A percentile compares a stretch with the other conserved stretches of the same genome.
phyloP scores from a whole-genome alignment of 768 basidiomycete species.

The Mycena indigotica region DNA sequence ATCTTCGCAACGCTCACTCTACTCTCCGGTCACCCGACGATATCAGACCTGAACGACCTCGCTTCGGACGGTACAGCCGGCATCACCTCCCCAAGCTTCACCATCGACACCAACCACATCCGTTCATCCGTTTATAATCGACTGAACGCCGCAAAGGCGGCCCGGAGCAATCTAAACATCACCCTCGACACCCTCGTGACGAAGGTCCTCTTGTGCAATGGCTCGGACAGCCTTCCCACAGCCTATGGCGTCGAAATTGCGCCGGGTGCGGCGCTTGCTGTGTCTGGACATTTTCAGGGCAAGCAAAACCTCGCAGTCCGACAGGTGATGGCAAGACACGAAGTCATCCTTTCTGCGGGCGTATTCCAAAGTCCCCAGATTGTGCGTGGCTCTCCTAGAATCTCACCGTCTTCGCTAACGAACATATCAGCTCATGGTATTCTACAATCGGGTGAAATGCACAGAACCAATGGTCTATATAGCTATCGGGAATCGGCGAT shows the following conservation, averaged over 20 bases:
- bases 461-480: not conserved
- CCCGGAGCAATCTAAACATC: constrained; percentile 13
- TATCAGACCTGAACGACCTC: constrained; percentile 21
- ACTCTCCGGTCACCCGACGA: constrained; percentile 4
- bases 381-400: constrained; percentile 7
- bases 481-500: constrained; percentile 33
- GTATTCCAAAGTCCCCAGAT: constrained; percentile 27
- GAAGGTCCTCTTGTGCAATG: constrained; percentile 19
- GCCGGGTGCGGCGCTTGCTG: constrained; percentile 21
- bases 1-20: not conserved
- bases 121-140: constrained; percentile 21
- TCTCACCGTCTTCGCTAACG: not conserved
- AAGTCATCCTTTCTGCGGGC: constrained; percentile 25
- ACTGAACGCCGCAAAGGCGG: constrained; percentile 7
- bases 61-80: constrained; percentile 14
- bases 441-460: not conserved
- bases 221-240: constrained; percentile 12
- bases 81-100: constrained; percentile 27
- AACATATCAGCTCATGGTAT: constrained; percentile 19
- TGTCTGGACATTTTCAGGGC: constrained; percentile 22
- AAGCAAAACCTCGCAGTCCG: constrained; percentile 15
- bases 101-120: constrained; percentile 26
- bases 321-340: constrained; percentile 22
- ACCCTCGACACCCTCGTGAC: constrained; percentile 19
- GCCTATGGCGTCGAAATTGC: constrained; percentile 26